Percentiles rank a stretch among this genome's conserved stretches.
Evolutionary conservation across 495 filamentous ascomycete genomes (phyloP).

Genomic region (Trichoderma virens): DNA sequence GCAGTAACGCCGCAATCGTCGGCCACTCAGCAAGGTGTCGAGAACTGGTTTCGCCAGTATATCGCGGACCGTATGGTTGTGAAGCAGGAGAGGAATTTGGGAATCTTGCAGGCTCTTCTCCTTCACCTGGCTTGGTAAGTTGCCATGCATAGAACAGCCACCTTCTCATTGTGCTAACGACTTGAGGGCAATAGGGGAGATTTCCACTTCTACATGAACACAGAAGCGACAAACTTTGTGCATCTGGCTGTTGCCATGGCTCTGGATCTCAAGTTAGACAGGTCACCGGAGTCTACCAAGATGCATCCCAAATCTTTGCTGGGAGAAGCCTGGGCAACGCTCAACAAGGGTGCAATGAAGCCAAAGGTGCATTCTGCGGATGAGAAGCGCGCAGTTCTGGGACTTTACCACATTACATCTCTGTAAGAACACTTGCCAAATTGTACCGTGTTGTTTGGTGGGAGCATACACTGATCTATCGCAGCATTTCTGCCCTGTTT

Average conservation of each 20-base stretch:
- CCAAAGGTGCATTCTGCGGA: conserved; percentile 13
- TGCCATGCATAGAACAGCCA: not conserved
- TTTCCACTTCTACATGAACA: conserved; percentile 19
- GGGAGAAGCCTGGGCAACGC: conserved; percentile 5
- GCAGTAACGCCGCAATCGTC: conserved; percentile 17
- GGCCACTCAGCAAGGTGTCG: conserved; percentile 13
- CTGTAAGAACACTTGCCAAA: conserved; percentile 14
- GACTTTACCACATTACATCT: conserved; percentile 17
- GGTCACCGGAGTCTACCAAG: conserved; percentile 9
- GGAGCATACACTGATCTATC: not conserved
- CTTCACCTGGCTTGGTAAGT: conserved; percentile 21
- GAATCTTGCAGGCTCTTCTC: conserved; percentile 21
- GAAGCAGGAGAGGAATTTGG: conserved; percentile 19
- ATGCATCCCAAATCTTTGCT: conserved; percentile 2
- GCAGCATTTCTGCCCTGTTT: conserved; percentile 17
- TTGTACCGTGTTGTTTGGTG: too few species aligned
- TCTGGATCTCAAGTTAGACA: conserved; percentile 18
- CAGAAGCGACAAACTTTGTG: conserved; percentile 16
- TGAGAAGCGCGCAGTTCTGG: conserved; percentile 20
- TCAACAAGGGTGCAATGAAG: conserved; percentile 1
- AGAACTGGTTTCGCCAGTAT: conserved; percentile 16
- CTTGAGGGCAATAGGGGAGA: conserved; percentile 12
- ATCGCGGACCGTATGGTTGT: conserved; percentile 19
- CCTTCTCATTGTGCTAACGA: too few species aligned
- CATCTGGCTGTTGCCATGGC: conserved; percentile 17